Evolutionary conservation across 2,329 filamentous ascomycete genomes (phyloP), one percentile per base, ranked within the genome.

Genomic region (Zasmidium citrigriseum): DNA sequence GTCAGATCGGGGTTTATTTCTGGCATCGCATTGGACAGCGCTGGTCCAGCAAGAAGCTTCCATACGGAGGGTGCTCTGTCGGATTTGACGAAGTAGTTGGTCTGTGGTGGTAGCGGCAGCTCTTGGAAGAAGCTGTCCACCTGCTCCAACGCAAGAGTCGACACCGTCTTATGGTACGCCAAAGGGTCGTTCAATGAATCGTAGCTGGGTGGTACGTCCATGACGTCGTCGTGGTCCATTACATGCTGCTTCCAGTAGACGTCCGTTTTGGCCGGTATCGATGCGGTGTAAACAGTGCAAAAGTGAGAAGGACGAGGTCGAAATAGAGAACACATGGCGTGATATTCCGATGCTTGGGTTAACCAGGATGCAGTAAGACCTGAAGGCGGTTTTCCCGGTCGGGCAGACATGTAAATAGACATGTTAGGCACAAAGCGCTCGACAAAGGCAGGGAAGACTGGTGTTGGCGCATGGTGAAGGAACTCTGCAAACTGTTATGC

Each of bases 1-100:
- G 52, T 29, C 7, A 62, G 60, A 2, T 53, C 52, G 23, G 47
- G 34, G 53, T 64, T 64, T 38, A 49, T 27, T 5, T 52, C 51
- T 3, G 57, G 56, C 21, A 52, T 63, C 2, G 57, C 64, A 34
- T 64, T 66, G 34, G 64, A 63, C 47, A 64, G 63, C 3, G 57
- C 51, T 9, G 64, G 56, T 18, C 62, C 64, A 9, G 54, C 51
- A 49, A 66, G 58, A 2, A 64, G 57, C 46, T 60, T 60, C 58
- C 58, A 62, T 10, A 53, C 29, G 1, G 64, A 63, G 9, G 60
- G 64, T 2, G 58, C 58, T 18, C 53, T 47, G 27, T 52, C 46
- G 14, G 53, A 41, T 12, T 60, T 54, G 22, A 64, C 62, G 41
- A 63, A 57, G 56, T 59, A 66, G 48, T 63, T 59, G 7, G 59